Conservation (phyloP, 352 stramenopile genomes). For the Globisporangium canariense region DNA sequence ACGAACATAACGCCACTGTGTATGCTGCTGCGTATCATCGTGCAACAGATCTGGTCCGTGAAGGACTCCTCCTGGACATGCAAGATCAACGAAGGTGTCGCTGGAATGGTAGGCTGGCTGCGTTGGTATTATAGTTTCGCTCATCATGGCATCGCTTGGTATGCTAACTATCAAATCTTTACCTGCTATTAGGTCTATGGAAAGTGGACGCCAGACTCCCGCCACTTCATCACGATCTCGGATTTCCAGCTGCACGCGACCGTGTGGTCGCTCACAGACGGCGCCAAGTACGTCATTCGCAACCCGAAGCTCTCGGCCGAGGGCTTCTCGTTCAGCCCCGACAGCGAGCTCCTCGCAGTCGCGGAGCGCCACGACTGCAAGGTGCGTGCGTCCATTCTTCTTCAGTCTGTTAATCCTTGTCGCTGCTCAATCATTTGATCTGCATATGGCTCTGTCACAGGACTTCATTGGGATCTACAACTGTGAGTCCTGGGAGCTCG, state of each 20-base stretch:
- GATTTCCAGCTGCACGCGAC: conserved; percentile 83
- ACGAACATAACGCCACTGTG: background rate
- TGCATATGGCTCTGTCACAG: conserved; percentile 16
- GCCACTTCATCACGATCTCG: conserved; percentile 75
- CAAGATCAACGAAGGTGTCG: conserved; percentile 75
- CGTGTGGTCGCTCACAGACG: conserved; percentile 73
- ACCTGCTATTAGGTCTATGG: conserved; percentile 18
- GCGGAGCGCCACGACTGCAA: conserved; percentile 78
- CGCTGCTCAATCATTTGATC: background rate
- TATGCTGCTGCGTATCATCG: background rate
- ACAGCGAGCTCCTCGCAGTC: conserved; percentile 58
- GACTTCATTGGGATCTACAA: conserved; percentile 79
- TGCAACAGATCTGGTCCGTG: conserved; percentile 53
- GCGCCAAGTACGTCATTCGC: conserved; percentile 55
- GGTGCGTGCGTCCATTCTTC: conserved; percentile 19
- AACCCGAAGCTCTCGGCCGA: conserved; percentile 66
- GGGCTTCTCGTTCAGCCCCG: conserved; percentile 60
- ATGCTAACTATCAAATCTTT: background rate
- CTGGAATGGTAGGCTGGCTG: conserved; percentile 35
- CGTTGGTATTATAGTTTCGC: background rate
- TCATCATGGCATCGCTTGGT: too few species aligned
- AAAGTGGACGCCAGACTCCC: conserved; percentile 55
- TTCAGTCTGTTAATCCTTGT: background rate
- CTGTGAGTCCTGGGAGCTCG: conserved; percentile 70
- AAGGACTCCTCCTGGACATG: conserved; percentile 60